Evolutionary conservation across 225 moss, liverwort and hornwort genomes (phyloP).

Genomic region (Pseudisothecium myosuroides): DNA sequence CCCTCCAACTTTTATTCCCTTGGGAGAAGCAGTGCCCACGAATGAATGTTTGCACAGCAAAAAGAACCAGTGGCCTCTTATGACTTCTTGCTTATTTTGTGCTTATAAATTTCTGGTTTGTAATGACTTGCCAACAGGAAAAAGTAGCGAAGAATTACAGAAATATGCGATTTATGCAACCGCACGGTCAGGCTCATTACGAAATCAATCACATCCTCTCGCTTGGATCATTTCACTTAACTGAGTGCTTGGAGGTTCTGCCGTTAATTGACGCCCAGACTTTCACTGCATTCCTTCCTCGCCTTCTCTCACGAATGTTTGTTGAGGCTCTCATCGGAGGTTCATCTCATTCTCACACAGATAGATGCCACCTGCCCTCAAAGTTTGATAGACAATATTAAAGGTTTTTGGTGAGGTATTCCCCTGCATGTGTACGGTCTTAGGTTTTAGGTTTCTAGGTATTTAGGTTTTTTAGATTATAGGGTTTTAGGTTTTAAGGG

Average conservation of each 20-base stretch:
- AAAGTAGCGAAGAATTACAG: constrained; percentile 63
- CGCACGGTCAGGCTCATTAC: constrained; percentile 78
- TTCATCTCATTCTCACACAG: background rate
- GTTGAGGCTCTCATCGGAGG: constrained; percentile 78
- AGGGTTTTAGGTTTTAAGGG: background rate
- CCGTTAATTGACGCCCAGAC: constrained; percentile 45
- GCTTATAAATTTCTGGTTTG: background rate
- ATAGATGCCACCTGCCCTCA: background rate
- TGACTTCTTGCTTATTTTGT: background rate
- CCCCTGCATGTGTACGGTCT: background rate
- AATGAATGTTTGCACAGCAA: background rate
- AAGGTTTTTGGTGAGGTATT: background rate
- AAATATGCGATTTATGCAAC: constrained; percentile 88
- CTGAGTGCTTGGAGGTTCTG: constrained; percentile 69
- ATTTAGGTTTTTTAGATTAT: background rate
- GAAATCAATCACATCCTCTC: constrained; percentile 70
- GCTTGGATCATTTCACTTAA: constrained; percentile 69
- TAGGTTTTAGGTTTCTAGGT: background rate
- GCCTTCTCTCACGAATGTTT: constrained; percentile 61
- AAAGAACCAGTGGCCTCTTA: background rate
- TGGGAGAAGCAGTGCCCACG: background rate
- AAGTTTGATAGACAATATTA: background rate
- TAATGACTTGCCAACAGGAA: constrained; percentile 36
- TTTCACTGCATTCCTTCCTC: constrained; percentile 51
- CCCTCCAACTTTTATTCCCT: background rate